Percentiles rank a stretch among this genome's conserved stretches.
Conservation (phyloP, 2,329 filamentous ascomycete genomes). For the Geosmithia putterillii region DNA sequence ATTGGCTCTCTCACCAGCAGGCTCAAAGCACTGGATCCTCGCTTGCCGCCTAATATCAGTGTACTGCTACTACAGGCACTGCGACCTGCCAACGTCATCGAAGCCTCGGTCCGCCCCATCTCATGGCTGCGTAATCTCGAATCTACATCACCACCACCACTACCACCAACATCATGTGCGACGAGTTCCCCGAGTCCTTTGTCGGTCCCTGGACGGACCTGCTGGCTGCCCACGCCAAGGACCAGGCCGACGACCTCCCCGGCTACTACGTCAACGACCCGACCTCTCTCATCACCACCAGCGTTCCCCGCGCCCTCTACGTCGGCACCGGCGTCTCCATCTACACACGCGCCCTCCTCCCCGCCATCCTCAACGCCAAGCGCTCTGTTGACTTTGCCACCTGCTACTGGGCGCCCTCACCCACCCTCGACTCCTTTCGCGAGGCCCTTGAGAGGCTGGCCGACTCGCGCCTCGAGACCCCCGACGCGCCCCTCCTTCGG, state of each 20-base stretch:
- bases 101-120: too few relatives aligned
- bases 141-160: background rate
- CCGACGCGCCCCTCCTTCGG: constrained; percentile 27
- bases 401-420: constrained; percentile 68
- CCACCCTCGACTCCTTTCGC: constrained; percentile 44
- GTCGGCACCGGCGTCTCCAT: constrained; percentile 47
- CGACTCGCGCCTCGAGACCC: constrained; percentile 14
- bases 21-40: too few relatives aligned
- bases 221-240: constrained; percentile 16
- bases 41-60: too few relatives aligned
- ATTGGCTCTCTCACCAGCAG: too few relatives aligned
- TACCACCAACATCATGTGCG: background rate
- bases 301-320: constrained; percentile 32
- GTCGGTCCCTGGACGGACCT: constrained; percentile 22
- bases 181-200: constrained; percentile 22
- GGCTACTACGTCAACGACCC: constrained; percentile 31
- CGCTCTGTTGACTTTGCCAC: constrained; percentile 64
- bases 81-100: too few relatives aligned
- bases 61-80: too few relatives aligned
- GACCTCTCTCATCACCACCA: constrained; percentile 33
- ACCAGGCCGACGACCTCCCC: constrained; percentile 31
- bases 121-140: too few relatives aligned
- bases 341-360: constrained; percentile 41
- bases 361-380: constrained; percentile 46
- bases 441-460: constrained; percentile 49